Percentiles rank a stretch among this genome's conserved stretches.
phyloP scores from a whole-genome alignment of 1,284 basidiomycete genomes.

The Fistulina hepatica region DNA sequence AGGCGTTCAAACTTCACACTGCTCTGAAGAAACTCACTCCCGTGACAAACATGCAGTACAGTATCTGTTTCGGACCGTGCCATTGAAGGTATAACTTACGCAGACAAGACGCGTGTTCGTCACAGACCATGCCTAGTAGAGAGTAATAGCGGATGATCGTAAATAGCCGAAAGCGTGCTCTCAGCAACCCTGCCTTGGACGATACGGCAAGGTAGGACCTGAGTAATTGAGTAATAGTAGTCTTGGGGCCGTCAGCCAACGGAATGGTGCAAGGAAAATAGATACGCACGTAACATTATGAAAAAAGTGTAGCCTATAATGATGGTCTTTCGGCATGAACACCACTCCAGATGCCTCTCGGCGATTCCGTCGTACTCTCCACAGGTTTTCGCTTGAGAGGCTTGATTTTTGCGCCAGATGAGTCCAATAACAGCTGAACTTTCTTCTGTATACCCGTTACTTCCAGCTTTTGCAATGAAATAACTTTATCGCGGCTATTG shows the following conservation, averaged over 20 bases:
- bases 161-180: too few species aligned
- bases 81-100: too few species aligned
- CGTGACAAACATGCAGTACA: too few species aligned
- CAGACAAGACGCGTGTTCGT: too few species aligned
- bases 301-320: conserved; percentile 19
- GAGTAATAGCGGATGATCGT: neutral
- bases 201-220: conserved; percentile 8
- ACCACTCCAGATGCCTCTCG: conserved; percentile 81
- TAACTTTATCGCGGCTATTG: conserved; percentile 73
- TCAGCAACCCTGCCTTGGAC: conserved; percentile 10
- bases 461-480: conserved; percentile 61
- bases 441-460: conserved; percentile 63
- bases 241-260: conserved; percentile 10
- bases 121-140: too few species aligned
- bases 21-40: too few species aligned
- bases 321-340: conserved; percentile 53
- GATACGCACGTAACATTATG: conserved; percentile 3
- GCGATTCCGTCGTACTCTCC: conserved; percentile 66
- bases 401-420: conserved; percentile 75
- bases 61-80: too few species aligned
- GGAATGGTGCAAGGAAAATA: conserved; percentile 13
- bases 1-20: too few species aligned
- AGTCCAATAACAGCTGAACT: conserved; percentile 71
- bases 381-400: conserved; percentile 61
- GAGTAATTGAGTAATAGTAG: conserved; percentile 5